A percentile compares a stretch with the other conserved stretches of the same genome.
phyloP scores from a whole-genome alignment of 768 basidiomycete genomes.

The Psilocybe sp. region DNA sequence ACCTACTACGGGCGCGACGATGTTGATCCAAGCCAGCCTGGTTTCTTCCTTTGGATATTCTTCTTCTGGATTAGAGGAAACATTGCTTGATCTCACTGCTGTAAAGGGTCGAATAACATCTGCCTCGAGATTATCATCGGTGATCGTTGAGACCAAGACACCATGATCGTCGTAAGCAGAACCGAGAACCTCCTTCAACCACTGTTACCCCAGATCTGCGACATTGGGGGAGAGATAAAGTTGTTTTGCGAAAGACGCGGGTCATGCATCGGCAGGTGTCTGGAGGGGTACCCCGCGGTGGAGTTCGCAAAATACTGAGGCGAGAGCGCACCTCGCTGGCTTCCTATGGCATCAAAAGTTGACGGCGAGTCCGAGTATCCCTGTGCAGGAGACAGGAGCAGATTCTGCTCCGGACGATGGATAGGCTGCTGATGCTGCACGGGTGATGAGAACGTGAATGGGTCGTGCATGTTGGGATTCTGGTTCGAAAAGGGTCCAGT shows the following conservation, averaged over 20 bases:
- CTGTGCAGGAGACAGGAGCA: conserved; percentile 10
- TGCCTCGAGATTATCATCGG: no score
- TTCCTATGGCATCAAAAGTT: conserved; percentile 2
- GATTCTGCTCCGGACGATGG: conserved; percentile 19
- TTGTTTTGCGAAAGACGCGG: conserved; percentile 22
- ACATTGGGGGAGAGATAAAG: conserved; percentile 25
- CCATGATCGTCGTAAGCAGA: neutral
- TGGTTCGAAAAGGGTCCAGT: conserved; percentile 14
- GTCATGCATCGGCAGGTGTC: conserved; percentile 27
- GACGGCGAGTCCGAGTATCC: conserved; percentile 15
- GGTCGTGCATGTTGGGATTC: conserved; percentile 20
- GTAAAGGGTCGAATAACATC: no score
- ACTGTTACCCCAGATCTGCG: conserved; percentile 33
- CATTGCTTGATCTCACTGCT: no score
- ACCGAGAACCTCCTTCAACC: conserved; percentile 17
- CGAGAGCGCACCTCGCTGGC: conserved; percentile 5
- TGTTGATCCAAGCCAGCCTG: no score
- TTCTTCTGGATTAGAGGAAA: no score
- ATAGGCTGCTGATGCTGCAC: conserved; percentile 20
- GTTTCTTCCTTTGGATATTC: no score
- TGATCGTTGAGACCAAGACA: no score
- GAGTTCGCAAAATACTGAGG: conserved; percentile 12
- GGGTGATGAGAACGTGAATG: conserved; percentile 18
- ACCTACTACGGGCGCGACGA: no score
- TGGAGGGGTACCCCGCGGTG: conserved; percentile 20